Evolutionary conservation across 1,284 basidiomycete genomes (phyloP).

Genomic region (Trichosporon sp.): DNA sequence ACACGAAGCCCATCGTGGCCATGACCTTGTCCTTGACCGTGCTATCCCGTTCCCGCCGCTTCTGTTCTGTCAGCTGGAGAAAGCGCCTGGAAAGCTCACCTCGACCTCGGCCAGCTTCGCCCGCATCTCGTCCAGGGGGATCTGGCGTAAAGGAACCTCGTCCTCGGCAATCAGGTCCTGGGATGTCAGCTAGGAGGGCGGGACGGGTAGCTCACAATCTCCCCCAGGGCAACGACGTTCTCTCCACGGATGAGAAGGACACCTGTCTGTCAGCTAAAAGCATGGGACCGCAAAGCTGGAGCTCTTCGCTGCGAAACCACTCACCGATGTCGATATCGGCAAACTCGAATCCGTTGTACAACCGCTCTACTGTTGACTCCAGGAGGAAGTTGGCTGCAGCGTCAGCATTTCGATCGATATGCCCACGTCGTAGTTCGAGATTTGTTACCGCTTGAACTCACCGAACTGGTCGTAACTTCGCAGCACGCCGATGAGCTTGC

Average conservation of each 20-base stretch:
- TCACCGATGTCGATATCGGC: slow-evolving; percentile 52
- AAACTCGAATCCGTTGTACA: slow-evolving; percentile 52
- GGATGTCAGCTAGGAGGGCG: not conserved
- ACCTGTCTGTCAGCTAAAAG: slow-evolving; percentile 57
- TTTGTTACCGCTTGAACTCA: slow-evolving; percentile 58
- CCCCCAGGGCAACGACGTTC: slow-evolving; percentile 95
- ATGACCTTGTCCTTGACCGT: slow-evolving; percentile 51
- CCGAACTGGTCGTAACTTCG: slow-evolving; percentile 99
- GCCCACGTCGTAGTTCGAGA: not conserved
- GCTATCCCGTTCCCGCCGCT: slow-evolving; percentile 50
- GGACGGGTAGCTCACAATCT: slow-evolving; percentile 72
- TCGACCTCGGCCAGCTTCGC: slow-evolving; percentile 70
- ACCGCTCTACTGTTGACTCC: slow-evolving; percentile 71
- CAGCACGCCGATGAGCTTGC: slow-evolving; percentile 93
- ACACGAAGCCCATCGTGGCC: slow-evolving; percentile 52
- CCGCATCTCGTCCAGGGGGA: slow-evolving; percentile 69
- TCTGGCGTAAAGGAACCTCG: slow-evolving; percentile 74
- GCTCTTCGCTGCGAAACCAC: not conserved
- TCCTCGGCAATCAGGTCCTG: slow-evolving; percentile 94
- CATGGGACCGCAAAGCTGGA: too few relatives aligned
- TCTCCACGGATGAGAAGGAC: slow-evolving; percentile 95
- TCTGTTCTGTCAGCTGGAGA: slow-evolving; percentile 37
- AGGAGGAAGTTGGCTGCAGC: slow-evolving; percentile 83
- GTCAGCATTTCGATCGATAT: not conserved
- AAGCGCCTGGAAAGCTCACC: slow-evolving; percentile 35